These are phyloP conservation scores for Euphrasia arctica DNA, from an alignment of 305 asterid genomes.

Conservation along the genomic window DNA sequence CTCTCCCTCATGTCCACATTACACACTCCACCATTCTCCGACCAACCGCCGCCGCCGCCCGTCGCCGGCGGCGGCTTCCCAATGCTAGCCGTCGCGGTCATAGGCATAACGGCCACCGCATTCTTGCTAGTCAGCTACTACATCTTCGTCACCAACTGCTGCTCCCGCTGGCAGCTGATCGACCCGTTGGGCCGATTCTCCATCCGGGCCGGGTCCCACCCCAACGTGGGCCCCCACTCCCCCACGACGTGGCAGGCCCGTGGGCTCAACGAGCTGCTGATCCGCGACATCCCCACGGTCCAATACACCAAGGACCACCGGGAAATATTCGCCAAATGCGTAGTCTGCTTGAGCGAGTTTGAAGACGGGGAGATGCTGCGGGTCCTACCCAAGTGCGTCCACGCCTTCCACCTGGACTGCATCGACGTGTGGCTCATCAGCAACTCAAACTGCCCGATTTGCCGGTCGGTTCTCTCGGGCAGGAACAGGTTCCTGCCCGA, in stretches of 20 bases:
- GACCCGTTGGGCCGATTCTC: conserved; percentile 61
- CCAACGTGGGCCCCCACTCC: conserved; percentile 35
- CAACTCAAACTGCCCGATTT: conserved; percentile 77
- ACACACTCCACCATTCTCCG: conserved; percentile 21
- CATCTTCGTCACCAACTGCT: conserved; percentile 63
- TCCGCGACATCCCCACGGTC: conserved; percentile 65
- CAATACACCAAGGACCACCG: conserved; percentile 37
- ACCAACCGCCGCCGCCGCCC: conserved; percentile 36
- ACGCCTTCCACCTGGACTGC: conserved; percentile 80
- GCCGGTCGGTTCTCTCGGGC: conserved; percentile 72
- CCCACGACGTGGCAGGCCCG: conserved; percentile 53
- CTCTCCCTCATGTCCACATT: conserved; percentile 5
- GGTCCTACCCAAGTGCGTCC: conserved; percentile 72
- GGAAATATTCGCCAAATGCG: conserved; percentile 43
- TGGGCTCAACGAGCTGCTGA: conserved; percentile 68
- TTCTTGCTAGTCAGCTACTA: conserved; percentile 65
- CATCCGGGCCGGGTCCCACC: conserved; percentile 22
- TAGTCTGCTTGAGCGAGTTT: conserved; percentile 72
- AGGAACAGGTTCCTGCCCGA: conserved; percentile 36
- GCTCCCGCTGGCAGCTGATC: conserved; percentile 65
- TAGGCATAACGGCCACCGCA: conserved; percentile 65
- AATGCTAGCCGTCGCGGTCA: conserved; percentile 53
- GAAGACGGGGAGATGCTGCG: conserved; percentile 58
- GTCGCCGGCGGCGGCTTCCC: conserved; percentile 49
- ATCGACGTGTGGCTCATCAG: conserved; percentile 63